Evolutionary conservation across 768 basidiomycete genomes (phyloP).

Genomic region (Suillus alpinus): DNA sequence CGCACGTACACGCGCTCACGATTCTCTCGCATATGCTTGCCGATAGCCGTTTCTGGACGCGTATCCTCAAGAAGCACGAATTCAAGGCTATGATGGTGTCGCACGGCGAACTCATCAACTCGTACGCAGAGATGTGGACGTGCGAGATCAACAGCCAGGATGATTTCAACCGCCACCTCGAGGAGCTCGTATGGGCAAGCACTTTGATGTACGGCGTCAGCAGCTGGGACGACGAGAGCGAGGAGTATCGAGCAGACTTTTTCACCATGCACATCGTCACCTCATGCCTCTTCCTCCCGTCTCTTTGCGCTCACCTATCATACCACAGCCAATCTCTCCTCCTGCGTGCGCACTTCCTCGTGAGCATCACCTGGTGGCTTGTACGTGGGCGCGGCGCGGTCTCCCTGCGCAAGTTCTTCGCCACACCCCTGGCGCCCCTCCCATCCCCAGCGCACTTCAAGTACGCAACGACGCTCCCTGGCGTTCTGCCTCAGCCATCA

Average conservation of each 20-base stretch:
- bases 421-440: slow-evolving; percentile 23
- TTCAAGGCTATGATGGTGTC: slow-evolving; percentile 34
- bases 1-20: slow-evolving; percentile 44
- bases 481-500: slow-evolving; percentile 18
- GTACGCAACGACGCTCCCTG: slow-evolving; percentile 23
- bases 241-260: slow-evolving; percentile 61
- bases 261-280: slow-evolving; percentile 75
- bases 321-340: slow-evolving; percentile 55
- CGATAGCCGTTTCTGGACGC: slow-evolving; percentile 40
- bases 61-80: slow-evolving; percentile 29
- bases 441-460: slow-evolving; percentile 16
- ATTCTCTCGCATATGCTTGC: slow-evolving; percentile 54
- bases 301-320: slow-evolving; percentile 47
- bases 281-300: slow-evolving; percentile 58
- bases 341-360: slow-evolving; percentile 55
- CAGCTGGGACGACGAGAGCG: slow-evolving; percentile 41
- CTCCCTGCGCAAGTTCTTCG: slow-evolving; percentile 49
- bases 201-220: slow-evolving; percentile 58
- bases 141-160: slow-evolving; percentile 34
- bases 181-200: slow-evolving; percentile 60
- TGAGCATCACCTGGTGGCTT: slow-evolving; percentile 53
- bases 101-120: slow-evolving; percentile 39
- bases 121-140: slow-evolving; percentile 48
- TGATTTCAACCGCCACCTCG: slow-evolving; percentile 49
- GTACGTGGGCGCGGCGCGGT: slow-evolving; percentile 51